Evolutionary conservation across 2,329 filamentous ascomycete genomes (phyloP).

Genomic region (Penicillium sp.): DNA sequence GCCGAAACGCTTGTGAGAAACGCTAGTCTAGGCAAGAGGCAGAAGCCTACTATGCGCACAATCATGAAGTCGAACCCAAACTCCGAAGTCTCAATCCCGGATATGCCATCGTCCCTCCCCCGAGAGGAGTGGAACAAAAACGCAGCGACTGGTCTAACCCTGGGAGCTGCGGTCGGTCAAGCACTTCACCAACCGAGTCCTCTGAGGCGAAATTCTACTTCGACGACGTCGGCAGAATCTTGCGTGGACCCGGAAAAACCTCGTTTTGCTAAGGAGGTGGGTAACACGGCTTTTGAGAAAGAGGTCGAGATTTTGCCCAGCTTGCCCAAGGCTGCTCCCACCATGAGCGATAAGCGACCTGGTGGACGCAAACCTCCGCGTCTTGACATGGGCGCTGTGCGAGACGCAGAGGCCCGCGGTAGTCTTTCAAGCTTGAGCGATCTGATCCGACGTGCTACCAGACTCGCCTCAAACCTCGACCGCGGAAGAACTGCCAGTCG

Average conservation of each 20-base stretch:
- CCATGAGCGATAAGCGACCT: conserved; percentile 43
- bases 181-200: conserved; percentile 6
- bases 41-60: conserved; percentile 43
- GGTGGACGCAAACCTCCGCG: conserved; percentile 59
- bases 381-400: conserved; percentile 78
- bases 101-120: conserved; percentile 5
- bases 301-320: conserved; percentile 25
- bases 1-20: conserved; percentile 36
- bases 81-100: conserved; percentile 20
- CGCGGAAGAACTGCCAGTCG: conserved; percentile 68
- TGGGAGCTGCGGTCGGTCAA: conserved; percentile 5
- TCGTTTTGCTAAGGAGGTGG: conserved; percentile 24
- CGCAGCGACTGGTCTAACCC: not conserved
- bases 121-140: conserved; percentile 4
- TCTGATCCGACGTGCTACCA: conserved; percentile 83
- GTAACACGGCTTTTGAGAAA: conserved; percentile 22
- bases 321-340: conserved; percentile 31
- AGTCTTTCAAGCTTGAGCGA: conserved; percentile 91
- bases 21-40: conserved; percentile 44
- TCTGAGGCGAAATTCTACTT: conserved; percentile 11
- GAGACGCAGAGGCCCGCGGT: conserved; percentile 76
- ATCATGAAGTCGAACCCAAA: conserved; percentile 32
- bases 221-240: conserved; percentile 23
- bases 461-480: conserved; percentile 82
- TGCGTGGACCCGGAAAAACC: conserved; percentile 33